Percentiles rank a stretch among this genome's conserved stretches.
These are phyloP conservation scores for Sarocladiaceae sp. DNA, from an alignment of 2,329 filamentous ascomycete species.

Conservation along the genomic window DNA sequence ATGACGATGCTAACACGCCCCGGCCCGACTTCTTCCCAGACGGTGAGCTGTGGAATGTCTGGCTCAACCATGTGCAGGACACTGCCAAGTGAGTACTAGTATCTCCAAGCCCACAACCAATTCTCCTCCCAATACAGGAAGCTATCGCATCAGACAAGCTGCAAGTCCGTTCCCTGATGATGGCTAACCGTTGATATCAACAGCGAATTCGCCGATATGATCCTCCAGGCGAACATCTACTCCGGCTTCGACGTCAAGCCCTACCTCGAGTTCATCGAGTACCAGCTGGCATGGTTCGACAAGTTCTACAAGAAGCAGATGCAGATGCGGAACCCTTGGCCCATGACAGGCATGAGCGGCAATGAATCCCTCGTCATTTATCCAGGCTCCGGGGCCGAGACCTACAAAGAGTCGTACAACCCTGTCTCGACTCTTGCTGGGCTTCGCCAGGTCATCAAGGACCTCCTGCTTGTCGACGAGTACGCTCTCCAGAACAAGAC, in stretches of 20 bases:
- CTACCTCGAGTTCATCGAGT: slow-evolving; percentile 10
- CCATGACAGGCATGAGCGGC: slow-evolving; percentile 8
- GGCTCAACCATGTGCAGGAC: slow-evolving; percentile 10
- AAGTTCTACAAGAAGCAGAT: slow-evolving; percentile 9
- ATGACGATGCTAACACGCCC: slow-evolving; percentile 6
- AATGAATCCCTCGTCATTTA: slow-evolving; percentile 11
- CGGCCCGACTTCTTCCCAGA: slow-evolving; percentile 8
- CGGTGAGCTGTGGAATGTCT: slow-evolving; percentile 11
- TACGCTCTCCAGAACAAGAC: slow-evolving; percentile 4
- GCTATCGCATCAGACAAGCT: neutral
- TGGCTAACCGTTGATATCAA: neutral
- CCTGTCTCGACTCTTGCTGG: slow-evolving; percentile 7
- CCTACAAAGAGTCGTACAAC: slow-evolving; percentile 12
- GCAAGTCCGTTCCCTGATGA: neutral
- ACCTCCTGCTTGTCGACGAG: slow-evolving; percentile 6
- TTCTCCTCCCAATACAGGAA: neutral
- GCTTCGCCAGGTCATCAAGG: slow-evolving; percentile 8
- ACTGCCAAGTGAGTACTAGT: slow-evolving; percentile 10
- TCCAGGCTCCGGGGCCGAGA: slow-evolving; percentile 10
- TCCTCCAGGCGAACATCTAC: slow-evolving; percentile 10
- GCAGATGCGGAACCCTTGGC: slow-evolving; percentile 7
- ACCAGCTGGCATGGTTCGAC: slow-evolving; percentile 10
- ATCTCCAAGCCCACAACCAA: neutral
- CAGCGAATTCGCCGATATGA: slow-evolving; percentile 10
- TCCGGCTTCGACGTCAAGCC: slow-evolving; percentile 10